phyloP scores from a whole-genome alignment of 2,329 filamentous ascomycete species.

The Cladophialophora immunda region DNA sequence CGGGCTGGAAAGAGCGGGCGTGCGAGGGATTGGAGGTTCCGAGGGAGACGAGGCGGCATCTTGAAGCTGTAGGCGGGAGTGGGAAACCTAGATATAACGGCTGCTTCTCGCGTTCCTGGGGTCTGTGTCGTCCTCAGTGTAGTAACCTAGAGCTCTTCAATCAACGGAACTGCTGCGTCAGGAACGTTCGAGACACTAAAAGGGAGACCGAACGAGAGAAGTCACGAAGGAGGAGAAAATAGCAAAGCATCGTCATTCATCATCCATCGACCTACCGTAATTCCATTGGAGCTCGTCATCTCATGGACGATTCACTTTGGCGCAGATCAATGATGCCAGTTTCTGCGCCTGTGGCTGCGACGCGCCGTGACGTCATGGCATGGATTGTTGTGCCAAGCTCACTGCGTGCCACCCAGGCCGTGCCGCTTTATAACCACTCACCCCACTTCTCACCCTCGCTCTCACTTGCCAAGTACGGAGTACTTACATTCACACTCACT shows the following conservation, averaged over 20 bases:
- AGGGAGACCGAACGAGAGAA: not conserved
- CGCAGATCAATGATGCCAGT: not conserved
- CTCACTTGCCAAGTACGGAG: no score
- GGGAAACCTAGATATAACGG: not conserved
- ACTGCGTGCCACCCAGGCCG: no score
- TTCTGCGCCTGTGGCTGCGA: not conserved
- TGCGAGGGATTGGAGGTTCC: not conserved
- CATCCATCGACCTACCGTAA: not conserved
- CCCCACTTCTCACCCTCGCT: no score
- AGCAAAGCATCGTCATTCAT: not conserved
- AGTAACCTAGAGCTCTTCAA: not conserved
- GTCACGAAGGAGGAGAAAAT: not conserved
- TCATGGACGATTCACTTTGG: not conserved
- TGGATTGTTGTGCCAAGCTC: not conserved
- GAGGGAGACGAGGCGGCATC: conserved; percentile 17
- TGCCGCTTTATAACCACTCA: no score
- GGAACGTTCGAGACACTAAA: not conserved
- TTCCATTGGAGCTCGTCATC: not conserved
- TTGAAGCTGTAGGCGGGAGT: not conserved
- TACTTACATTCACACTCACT: no score
- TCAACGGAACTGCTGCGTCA: not conserved
- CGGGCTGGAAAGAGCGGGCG: not conserved
- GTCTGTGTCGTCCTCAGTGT: not conserved
- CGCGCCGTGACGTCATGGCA: not conserved
- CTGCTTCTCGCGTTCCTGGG: not conserved